Base-by-base conservation (phyloP, 2,329 filamentous ascomycete genomes). In the Aspergillus aculeatus region DNA sequence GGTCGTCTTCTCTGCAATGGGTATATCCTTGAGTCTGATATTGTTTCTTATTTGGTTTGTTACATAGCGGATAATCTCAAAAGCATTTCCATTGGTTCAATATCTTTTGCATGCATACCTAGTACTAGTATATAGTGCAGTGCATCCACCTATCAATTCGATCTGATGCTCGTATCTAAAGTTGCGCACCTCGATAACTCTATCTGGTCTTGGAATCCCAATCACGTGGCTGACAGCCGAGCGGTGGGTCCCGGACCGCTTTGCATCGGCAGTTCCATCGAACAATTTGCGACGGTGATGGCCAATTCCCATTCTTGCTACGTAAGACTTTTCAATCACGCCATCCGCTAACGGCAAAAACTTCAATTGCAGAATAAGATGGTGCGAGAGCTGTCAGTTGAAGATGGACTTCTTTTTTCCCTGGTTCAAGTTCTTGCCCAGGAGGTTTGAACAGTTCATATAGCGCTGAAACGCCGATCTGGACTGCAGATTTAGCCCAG, bases 321-420 rank as follows among this genome's bases (percentile, higher is more conserved):
- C 64, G 69, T 69, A 62, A 55, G 44, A 41, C 38, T 50, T 54
- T 54, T 50, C 58, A 60, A 71, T 64, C 69, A 71, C 69, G 69
- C 66, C 68, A 71, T 71, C 68, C 56, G 50, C 26, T 57, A 66
- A 44, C 23, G 11, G 5, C 24, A 44, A 55, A 55, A 55, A 47
- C 47, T 55, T 48, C 53, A 29, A 55, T 19, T 19, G 41, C 44
- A 19, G 26, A 23, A 47, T 55, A 47, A 32, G 19, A 23, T 44
- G 44, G 24, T 12, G 29, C 31, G 16, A 49, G 48, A 44, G 12
- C 23, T 44, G 38, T 19, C 23, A 12, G 14, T 23, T 35, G 14
- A 23, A 47, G 7, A 6, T 32, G 38, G 49, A 58, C 29, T 44
- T 21, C 11, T 41, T 55, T n/a, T 35, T 31, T 32, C 53, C 26